Conservation (phyloP, 1,284 basidiomycete genomes). For the Leccinum fallax region DNA sequence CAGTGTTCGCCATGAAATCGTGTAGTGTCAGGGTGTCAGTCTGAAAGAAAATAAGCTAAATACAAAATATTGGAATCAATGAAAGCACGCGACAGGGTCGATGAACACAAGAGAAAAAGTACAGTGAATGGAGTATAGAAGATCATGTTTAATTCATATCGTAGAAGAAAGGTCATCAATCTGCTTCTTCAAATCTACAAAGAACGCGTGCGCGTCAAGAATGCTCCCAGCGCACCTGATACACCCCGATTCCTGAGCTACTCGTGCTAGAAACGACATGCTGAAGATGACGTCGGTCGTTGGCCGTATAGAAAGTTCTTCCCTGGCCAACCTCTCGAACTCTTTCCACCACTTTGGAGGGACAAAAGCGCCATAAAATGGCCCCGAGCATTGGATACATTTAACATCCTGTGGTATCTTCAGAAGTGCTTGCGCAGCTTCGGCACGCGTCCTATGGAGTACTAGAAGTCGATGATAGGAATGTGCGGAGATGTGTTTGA, state of each 20-base stretch:
- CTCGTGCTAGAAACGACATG: slow-evolving; percentile 58
- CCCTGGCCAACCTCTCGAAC: slow-evolving; percentile 55
- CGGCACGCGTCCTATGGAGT: slow-evolving; percentile 56
- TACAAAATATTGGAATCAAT: background rate
- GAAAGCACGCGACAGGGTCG: background rate
- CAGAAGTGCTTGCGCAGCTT: slow-evolving; percentile 51
- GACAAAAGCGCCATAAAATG: slow-evolving; percentile 47
- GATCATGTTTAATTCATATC: slow-evolving; percentile 39
- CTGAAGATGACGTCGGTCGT: slow-evolving; percentile 61
- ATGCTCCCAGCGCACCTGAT: slow-evolving; percentile 63
- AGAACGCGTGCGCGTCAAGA: slow-evolving; percentile 56
- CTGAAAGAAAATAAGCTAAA: background rate
- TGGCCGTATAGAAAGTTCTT: slow-evolving; percentile 58
- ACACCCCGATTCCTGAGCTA: slow-evolving; percentile 52
- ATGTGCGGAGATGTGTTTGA: slow-evolving; percentile 63
- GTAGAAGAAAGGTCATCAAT: slow-evolving; percentile 65
- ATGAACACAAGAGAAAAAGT: background rate
- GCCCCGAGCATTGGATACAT: slow-evolving; percentile 68
- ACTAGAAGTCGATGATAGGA: slow-evolving; percentile 65
- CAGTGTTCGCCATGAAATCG: background rate
- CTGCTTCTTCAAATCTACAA: slow-evolving; percentile 52
- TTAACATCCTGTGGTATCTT: slow-evolving; percentile 50
- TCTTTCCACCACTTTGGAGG: slow-evolving; percentile 70
- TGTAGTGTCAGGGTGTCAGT: background rate
- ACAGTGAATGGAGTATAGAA: background rate